Evolutionary conservation across 805 yeast genomes (phyloP).

Genomic region (Clavispora vitiphila): DNA sequence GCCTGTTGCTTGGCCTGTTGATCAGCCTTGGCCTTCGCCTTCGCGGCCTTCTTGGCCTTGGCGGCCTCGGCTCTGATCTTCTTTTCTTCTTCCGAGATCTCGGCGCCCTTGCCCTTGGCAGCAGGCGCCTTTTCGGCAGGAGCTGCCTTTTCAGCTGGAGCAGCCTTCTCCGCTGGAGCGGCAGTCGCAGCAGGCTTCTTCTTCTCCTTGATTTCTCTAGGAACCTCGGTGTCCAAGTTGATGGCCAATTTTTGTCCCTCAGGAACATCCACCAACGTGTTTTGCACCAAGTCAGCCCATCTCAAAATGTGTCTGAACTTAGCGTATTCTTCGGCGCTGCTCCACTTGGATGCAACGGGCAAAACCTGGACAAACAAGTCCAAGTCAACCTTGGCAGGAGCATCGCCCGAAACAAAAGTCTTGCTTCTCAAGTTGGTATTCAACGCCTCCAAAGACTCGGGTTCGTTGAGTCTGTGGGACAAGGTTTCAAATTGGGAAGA

Average conservation of each 20-base stretch:
- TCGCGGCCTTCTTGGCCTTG: slow-evolving; percentile 59
- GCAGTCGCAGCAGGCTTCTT: slow-evolving; percentile 38
- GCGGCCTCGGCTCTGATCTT: slow-evolving; percentile 50
- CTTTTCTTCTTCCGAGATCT: slow-evolving; percentile 38
- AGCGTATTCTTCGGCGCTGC: slow-evolving; percentile 50
- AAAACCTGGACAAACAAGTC: slow-evolving; percentile 61
- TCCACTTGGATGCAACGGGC: slow-evolving; percentile 56
- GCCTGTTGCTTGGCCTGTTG: slow-evolving; percentile 43
- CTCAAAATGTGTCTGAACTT: slow-evolving; percentile 78
- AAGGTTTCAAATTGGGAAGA: slow-evolving; percentile 77
- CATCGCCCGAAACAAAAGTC: slow-evolving; percentile 67
- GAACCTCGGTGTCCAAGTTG: slow-evolving; percentile 57
- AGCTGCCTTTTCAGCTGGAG: slow-evolving; percentile 34
- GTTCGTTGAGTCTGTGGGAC: slow-evolving; percentile 51
- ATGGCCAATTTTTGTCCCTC: slow-evolving; percentile 50
- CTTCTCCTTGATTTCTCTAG: slow-evolving; percentile 72
- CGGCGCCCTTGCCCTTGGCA: slow-evolving; percentile 15
- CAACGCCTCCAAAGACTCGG: slow-evolving; percentile 42
- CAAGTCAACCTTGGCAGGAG: slow-evolving; percentile 67
- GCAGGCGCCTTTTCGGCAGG: slow-evolving; percentile 7
- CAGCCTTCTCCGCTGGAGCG: slow-evolving; percentile 31
- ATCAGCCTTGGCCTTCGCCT: slow-evolving; percentile 56
- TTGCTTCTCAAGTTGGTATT: slow-evolving; percentile 64
- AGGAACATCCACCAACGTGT: slow-evolving; percentile 51
- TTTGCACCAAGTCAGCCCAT: slow-evolving; percentile 89